These are phyloP conservation scores for Microbotryum saponariae DNA, from an alignment of 1,284 basidiomycete genomes.

Conservation along the genomic window DNA sequence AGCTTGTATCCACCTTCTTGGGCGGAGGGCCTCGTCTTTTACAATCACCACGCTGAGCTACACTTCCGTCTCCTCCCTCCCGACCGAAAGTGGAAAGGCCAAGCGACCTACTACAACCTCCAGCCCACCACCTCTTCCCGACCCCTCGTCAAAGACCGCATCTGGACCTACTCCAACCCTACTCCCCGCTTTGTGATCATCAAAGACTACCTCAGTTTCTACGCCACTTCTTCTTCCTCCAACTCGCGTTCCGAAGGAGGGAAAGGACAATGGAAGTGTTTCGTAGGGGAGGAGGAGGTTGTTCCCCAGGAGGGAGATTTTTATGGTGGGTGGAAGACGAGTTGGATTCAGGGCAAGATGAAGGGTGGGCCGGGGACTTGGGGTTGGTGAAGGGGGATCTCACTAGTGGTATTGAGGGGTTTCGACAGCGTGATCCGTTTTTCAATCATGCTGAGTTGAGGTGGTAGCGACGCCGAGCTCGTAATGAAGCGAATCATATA, in stretches of 20 bases:
- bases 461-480: too few relatives aligned
- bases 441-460: too few relatives aligned
- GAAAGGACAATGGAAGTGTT: slow-evolving; percentile 37
- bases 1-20: too few relatives aligned
- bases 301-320: slow-evolving; percentile 39
- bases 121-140: slow-evolving; percentile 10
- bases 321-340: slow-evolving; percentile 40
- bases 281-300: slow-evolving; percentile 40
- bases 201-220: slow-evolving; percentile 39
- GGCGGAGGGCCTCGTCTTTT: too few relatives aligned
- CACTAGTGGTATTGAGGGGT: too few relatives aligned
- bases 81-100: slow-evolving; percentile 37
- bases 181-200: slow-evolving; percentile 37
- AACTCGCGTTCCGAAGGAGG: background rate
- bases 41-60: background rate
- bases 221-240: slow-evolving; percentile 31
- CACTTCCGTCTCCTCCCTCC: background rate
- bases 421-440: too few relatives aligned
- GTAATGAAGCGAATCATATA: too few relatives aligned
- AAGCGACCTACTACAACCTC: slow-evolving; percentile 39
- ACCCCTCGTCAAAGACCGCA: slow-evolving; percentile 32
- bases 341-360: slow-evolving; percentile 38
- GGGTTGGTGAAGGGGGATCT: slow-evolving; percentile 33
- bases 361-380: slow-evolving; percentile 39
- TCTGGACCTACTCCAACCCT: slow-evolving; percentile 40